Base-by-base conservation (phyloP, 2,329 filamentous ascomycete species). In the Cyphellophora europaea region DNA sequence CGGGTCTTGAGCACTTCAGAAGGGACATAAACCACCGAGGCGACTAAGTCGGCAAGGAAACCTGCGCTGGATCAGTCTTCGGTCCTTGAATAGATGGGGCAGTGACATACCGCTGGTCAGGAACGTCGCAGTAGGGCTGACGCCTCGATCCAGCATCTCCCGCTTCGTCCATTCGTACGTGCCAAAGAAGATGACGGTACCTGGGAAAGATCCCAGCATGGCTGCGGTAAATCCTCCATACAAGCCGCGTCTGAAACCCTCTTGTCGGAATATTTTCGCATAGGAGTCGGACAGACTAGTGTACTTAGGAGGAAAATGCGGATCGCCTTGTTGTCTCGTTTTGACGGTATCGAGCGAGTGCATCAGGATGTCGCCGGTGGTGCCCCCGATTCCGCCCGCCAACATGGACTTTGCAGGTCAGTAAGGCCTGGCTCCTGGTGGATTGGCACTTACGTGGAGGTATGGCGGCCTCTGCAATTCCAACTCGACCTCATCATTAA, bases 341-440 rank as follows among this genome's bases (percentile, higher is more conserved):
- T 98, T 98, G 52, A 98, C 91, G 1, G 91, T 98, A 60, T 98
- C 91, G 53, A 98, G 74, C 30, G 89, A 96, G 65, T 98, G 91
- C 91, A 98, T 98, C 48, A 98, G 68, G 73, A 98, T 82, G 60
- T 98, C 91, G 40, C 93, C 91, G 37, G 82, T 93, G 11, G 84
- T 88, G 35, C 91, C 91, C 53, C 93, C 91, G 35, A 93, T 68
- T 41, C 89, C 91, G 53, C 91, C 91, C 19, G 91, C 91, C 53
- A 98, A 71, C 88, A 96, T 98, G 57, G 83, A 79, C 86, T 94
- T 50, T 36, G 42, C 44, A 35, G 10, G 32, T 50, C 40, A 53
- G 47, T n/a, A n/a, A n/a, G n/a, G n/a, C n/a, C n/a, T n/a, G n/a
- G n/a, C n/a, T n/a, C n/a, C n/a, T n/a, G n/a, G n/a, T n/a, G n/a